phyloP scores from a whole-genome alignment of 2,329 filamentous ascomycete genomes.

The Cordyceps fumosorosea region DNA sequence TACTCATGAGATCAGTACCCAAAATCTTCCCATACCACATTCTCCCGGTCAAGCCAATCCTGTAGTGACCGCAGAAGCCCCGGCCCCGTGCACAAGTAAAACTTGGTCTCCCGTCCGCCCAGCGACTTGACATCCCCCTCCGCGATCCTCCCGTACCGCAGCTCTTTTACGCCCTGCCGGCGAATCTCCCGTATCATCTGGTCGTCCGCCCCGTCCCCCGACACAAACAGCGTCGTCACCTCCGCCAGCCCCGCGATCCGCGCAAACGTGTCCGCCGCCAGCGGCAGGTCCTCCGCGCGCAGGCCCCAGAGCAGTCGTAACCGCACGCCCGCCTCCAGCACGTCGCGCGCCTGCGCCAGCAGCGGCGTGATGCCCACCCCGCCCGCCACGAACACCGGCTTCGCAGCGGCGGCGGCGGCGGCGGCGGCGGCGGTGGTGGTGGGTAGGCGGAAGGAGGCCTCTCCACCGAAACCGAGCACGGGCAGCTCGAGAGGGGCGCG shows the following conservation, averaged over 20 bases:
- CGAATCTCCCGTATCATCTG: slow-evolving; percentile 29
- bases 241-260: slow-evolving; percentile 43
- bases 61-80: slow-evolving; percentile 34
- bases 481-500: slow-evolving; percentile 53
- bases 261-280: slow-evolving; percentile 55
- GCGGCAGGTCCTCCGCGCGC: slow-evolving; percentile 49
- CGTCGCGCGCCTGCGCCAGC: slow-evolving; percentile 55
- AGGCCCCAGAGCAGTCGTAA: slow-evolving; percentile 65
- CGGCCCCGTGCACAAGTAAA: slow-evolving; percentile 43
- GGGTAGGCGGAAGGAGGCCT: slow-evolving; percentile 36
- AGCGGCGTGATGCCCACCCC: slow-evolving; percentile 81
- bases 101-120: slow-evolving; percentile 37
- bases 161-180: slow-evolving; percentile 25
- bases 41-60: slow-evolving; percentile 48
- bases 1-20: slow-evolving; percentile 37
- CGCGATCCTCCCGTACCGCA: slow-evolving; percentile 33
- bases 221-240: slow-evolving; percentile 58
- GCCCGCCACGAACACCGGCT: slow-evolving; percentile 51
- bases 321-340: slow-evolving; percentile 31
- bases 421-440: slow-evolving; percentile 12
- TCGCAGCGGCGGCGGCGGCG: slow-evolving; percentile 16
- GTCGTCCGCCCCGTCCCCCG: slow-evolving; percentile 33
- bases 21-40: slow-evolving; percentile 54
- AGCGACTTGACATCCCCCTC: slow-evolving; percentile 35
- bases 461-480: slow-evolving; percentile 67